Percentiles rank a stretch among this genome's conserved stretches.
Conservation (phyloP, 73 alveolate species). For the Diophrys appendiculata region DNA sequence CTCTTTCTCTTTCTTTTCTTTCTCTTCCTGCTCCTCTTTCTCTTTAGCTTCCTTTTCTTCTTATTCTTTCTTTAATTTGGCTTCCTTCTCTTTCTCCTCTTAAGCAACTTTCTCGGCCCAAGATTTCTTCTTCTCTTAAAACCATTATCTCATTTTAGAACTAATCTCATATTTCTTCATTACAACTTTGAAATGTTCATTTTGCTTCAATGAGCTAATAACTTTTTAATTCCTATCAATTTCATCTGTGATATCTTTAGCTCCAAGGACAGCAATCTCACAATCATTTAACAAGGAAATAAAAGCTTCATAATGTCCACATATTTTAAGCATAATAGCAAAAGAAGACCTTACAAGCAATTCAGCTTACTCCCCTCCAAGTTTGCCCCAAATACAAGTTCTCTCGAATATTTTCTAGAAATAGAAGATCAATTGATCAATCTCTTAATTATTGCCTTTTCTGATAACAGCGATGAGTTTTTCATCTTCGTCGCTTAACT, state of each 20-base stretch:
- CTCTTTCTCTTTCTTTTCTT: slow-evolving; percentile 58
- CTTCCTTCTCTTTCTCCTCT: slow-evolving; percentile 19
- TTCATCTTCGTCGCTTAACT: slow-evolving; percentile 31
- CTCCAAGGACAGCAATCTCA: slow-evolving; percentile 24
- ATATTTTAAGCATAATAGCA: slow-evolving; percentile 43
- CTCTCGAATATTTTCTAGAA: slow-evolving; percentile 31
- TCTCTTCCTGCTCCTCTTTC: slow-evolving; percentile 26
- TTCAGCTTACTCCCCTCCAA: slow-evolving; percentile 53
- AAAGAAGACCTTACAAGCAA: slow-evolving; percentile 46
- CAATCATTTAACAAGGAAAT: slow-evolving; percentile 13
- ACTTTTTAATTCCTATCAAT: slow-evolving; percentile 12
- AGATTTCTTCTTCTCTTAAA: slow-evolving; percentile 26
- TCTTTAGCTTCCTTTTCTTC: slow-evolving; percentile 7
- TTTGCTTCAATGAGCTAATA: slow-evolving; percentile 11
- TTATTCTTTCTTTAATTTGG: neutral
- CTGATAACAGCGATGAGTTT: slow-evolving; percentile 15
- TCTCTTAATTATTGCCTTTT: slow-evolving; percentile 32
- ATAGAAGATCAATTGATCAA: slow-evolving; percentile 22
- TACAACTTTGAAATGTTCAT: slow-evolving; percentile 22
- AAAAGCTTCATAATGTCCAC: slow-evolving; percentile 36
- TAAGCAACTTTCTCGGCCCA: neutral
- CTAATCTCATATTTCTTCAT: slow-evolving; percentile 58
- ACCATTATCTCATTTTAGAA: slow-evolving; percentile 60
- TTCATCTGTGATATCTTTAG: slow-evolving; percentile 12
- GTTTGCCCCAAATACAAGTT: slow-evolving; percentile 23